phyloP scores from a whole-genome alignment of 495 filamentous ascomycete species.

The Neurospora sp. region DNA sequence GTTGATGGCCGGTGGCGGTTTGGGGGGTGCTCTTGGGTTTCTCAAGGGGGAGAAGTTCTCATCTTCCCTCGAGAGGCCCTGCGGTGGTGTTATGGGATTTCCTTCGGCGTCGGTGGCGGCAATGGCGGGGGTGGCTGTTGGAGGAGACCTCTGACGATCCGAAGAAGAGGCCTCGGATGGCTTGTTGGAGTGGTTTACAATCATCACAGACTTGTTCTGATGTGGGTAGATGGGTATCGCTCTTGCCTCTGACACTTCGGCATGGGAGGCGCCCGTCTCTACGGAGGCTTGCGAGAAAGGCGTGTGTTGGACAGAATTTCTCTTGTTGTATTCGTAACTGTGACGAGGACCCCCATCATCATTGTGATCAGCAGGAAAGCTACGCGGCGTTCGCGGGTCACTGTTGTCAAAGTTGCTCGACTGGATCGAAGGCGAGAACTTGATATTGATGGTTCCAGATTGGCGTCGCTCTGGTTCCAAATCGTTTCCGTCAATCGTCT shows the following conservation, averaged over 20 bases:
- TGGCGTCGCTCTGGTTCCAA: conserved; percentile 11
- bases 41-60: conserved; percentile 56
- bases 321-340: conserved; percentile 15
- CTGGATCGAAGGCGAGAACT: conserved; percentile 17
- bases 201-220: conserved; percentile 70
- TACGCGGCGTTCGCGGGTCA: background rate
- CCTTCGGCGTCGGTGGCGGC: conserved; percentile 30
- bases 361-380: conserved; percentile 25
- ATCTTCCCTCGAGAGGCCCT: conserved; percentile 35
- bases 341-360: conserved; percentile 23
- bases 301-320: conserved; percentile 41
- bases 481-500: background rate
- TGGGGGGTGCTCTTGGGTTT: conserved; percentile 60
- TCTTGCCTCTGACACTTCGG: conserved; percentile 65
- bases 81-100: conserved; percentile 37
- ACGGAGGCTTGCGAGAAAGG: conserved; percentile 51
- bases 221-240: conserved; percentile 78
- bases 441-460: conserved; percentile 11
- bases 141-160: conserved; percentile 6
- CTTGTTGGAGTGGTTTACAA: conserved; percentile 59
- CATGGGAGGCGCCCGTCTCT: conserved; percentile 41
- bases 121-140: conserved; percentile 18
- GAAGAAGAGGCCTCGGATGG: conserved; percentile 25
- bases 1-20: conserved; percentile 50
- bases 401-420: conserved; percentile 13